A percentile compares a stretch with the other conserved stretches of the same genome.
phyloP scores from a whole-genome alignment of 768 basidiomycete species.

The Russula ochroleuca region DNA sequence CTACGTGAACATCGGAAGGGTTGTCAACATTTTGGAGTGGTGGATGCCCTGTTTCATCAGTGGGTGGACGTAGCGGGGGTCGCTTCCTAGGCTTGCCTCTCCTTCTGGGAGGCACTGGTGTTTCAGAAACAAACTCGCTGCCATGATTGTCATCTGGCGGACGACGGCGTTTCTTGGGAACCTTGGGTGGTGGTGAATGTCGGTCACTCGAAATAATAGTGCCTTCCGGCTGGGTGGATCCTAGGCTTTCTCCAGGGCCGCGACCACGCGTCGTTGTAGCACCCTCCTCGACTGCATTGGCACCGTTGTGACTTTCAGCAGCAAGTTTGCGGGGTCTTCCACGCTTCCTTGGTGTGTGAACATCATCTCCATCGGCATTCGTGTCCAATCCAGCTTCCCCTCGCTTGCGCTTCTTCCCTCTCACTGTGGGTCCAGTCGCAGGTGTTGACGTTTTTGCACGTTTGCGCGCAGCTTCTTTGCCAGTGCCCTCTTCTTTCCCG shows the following conservation, averaged over 20 bases:
- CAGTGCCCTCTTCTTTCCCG: constrained; percentile 7
- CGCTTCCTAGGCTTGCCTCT: constrained; percentile 27
- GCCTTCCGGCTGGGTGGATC: background rate
- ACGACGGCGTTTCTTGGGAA: constrained; percentile 39
- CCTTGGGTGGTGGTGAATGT: constrained; percentile 15
- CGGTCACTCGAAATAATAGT: background rate
- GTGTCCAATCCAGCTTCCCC: constrained; percentile 30
- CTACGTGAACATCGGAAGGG: background rate
- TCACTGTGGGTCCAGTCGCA: constrained; percentile 32
- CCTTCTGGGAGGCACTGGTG: constrained; percentile 12
- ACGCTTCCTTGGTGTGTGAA: constrained; percentile 35
- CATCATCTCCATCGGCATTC: background rate
- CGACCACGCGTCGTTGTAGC: background rate
- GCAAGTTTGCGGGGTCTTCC: constrained; percentile 36
- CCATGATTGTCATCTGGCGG: constrained; percentile 30
- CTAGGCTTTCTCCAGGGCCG: background rate
- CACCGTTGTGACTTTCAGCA: constrained; percentile 27
- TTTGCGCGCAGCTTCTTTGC: constrained; percentile 19
- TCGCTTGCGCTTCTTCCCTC: constrained; percentile 36
- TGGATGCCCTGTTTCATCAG: background rate
- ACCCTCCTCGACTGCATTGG: constrained; percentile 13
- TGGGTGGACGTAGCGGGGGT: background rate
- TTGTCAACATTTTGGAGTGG: background rate
- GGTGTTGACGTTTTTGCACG: constrained; percentile 27
- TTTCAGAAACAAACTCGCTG: constrained; percentile 4